These are phyloP conservation scores for Lippia alba DNA, from an alignment of 305 asterid genomes.

Conservation along the genomic window DNA sequence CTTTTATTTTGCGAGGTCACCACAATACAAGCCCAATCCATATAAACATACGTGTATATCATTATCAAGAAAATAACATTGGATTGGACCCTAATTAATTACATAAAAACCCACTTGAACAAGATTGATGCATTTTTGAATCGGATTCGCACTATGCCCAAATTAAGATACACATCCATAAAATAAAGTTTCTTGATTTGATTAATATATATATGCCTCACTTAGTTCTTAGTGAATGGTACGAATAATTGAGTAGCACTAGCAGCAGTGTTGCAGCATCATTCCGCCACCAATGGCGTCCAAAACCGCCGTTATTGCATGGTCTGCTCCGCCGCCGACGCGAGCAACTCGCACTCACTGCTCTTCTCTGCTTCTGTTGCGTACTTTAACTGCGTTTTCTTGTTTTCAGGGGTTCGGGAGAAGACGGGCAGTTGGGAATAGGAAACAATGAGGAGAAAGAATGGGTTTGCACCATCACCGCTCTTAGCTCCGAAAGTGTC, in stretches of 20 bases:
- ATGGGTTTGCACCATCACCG: constrained; percentile 69
- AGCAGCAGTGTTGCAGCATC: constrained; percentile 26
- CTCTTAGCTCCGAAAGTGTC: constrained; percentile 60
- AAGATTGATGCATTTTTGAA: constrained; percentile 25
- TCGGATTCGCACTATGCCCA: constrained; percentile 35
- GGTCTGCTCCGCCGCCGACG: constrained; percentile 45
- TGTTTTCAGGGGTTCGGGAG: constrained; percentile 91
- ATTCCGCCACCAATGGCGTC: constrained; percentile 54
- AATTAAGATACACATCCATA: not conserved
- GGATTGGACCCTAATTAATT: not conserved
- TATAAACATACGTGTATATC: not conserved
- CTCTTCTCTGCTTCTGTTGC: constrained; percentile 15
- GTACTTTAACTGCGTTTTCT: constrained; percentile 29
- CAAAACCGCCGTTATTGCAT: constrained; percentile 74
- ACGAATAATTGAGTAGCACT: constrained; percentile 2
- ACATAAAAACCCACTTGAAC: not conserved
- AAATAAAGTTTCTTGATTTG: not conserved
- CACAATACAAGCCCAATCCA: not conserved
- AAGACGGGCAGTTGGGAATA: constrained; percentile 94
- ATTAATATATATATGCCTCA: not conserved
- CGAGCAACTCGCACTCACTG: not conserved
- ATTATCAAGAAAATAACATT: not conserved
- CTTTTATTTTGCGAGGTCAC: too few relatives aligned
- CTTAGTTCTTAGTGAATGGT: too few relatives aligned
- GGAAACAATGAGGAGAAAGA: constrained; percentile 87